Base-by-base conservation (phyloP, 1,284 basidiomycete genomes). In the Ustilago sp. region DNA sequence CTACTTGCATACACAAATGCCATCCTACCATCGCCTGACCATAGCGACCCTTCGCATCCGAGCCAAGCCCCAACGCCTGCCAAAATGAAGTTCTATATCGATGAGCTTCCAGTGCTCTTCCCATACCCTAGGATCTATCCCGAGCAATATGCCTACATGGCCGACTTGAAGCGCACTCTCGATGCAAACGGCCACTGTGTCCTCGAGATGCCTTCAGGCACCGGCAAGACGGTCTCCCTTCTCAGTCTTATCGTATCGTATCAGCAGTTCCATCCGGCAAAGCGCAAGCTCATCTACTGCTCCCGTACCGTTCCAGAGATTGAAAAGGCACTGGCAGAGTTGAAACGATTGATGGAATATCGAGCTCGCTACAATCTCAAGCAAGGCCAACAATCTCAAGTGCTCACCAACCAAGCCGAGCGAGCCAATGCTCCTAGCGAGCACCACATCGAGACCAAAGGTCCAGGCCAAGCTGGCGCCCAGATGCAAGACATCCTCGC, bases 281-380 rank as follows among this genome's bases (percentile, higher is more conserved):
- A 92, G 72, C 90, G 97, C 74, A 99, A 99, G 87, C 91, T 99
- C 78, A 93, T 99, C 79, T 99, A 99, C 87, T 99, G 97, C 87
- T 99, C 97, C 31, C 95, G 97, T 84, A 99, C 97, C 3, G 97
- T 99, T n/a, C 97, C 97, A 7, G 97, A 99, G 88, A 99, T 99
- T 80, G 97, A 99, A 87, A 99, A 99, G 87, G 97, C 97, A 0
- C 88, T 99, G 54, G 92, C 95, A 1, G 97, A 99, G 88, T 88
- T 99, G 83, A 97, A 98, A 87, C 89, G 96, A 53, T 88, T 99
- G 45, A 94, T 99, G 92, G 91, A 91, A 39, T 99, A 98, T 86
- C 91, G 97, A 39, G 82, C 81, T 0, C 56, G 74, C 7, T 84
- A 83, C 68, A 82, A 82, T 59, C 78, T 68, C 90, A 81, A 87